These are phyloP conservation scores for Uronychia setigera DNA, from an alignment of 73 alveolate genomes.

Conservation along the genomic window DNA sequence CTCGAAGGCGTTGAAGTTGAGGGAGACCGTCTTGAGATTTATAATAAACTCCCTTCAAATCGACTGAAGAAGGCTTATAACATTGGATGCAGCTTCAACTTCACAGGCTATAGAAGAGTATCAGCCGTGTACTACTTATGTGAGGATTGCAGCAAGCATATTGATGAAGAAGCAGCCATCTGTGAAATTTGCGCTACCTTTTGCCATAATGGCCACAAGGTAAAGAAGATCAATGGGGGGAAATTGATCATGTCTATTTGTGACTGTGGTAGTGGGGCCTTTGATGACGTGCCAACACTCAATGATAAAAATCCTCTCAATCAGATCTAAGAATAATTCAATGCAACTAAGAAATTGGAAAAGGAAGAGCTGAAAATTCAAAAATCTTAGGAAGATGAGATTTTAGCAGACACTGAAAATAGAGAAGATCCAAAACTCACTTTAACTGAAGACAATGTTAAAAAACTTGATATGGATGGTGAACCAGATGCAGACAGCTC, in stretches of 20 bases:
- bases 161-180: neutral
- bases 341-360: neutral
- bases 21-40: neutral
- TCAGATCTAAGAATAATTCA: too few species aligned
- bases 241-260: neutral
- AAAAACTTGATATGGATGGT: too few species aligned
- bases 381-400: neutral
- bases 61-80: neutral
- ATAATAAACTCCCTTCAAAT: neutral
- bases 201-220: conserved; percentile 29
- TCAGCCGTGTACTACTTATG: neutral
- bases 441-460: too few species aligned
- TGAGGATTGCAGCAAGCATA: neutral
- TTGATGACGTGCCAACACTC: neutral
- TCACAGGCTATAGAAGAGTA: conserved; percentile 1
- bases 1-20: neutral
- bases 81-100: conserved; percentile 18
- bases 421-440: too few species aligned
- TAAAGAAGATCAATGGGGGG: neutral
- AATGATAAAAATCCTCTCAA: conserved; percentile 17
- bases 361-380: too few species aligned
- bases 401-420: neutral
- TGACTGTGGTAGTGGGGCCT: conserved; percentile 21
- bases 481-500: too few species aligned
- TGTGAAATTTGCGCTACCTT: conserved; percentile 14